Percentiles rank a stretch among this genome's conserved stretches.
These are phyloP conservation scores for Stylonectria norvegica DNA, from an alignment of 2,329 filamentous ascomycete genomes.

Conservation along the genomic window DNA sequence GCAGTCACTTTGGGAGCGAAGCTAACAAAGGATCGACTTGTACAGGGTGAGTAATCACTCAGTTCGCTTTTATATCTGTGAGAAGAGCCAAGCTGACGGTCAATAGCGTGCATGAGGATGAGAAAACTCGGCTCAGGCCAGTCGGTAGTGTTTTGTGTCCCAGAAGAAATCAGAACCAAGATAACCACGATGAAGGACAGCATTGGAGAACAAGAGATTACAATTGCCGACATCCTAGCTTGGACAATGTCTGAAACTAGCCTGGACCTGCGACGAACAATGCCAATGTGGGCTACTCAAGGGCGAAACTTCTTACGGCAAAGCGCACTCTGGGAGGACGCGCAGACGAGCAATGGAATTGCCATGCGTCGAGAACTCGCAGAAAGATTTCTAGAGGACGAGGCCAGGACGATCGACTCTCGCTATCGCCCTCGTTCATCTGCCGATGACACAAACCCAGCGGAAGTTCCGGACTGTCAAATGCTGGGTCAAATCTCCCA, in stretches of 20 bases:
- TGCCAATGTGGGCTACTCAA: slow-evolving; percentile 1
- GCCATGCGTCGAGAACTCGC: not conserved
- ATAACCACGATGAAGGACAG: slow-evolving; percentile 44
- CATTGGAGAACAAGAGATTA: not conserved
- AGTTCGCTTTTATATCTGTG: not conserved
- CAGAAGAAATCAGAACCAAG: slow-evolving; percentile 59
- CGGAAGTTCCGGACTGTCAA: not conserved
- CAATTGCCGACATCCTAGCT: not conserved
- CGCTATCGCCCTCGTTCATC: not conserved
- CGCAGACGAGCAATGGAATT: not conserved
- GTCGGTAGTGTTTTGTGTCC: slow-evolving; percentile 52
- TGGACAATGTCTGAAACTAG: slow-evolving; percentile 2
- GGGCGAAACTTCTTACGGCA: slow-evolving; percentile 1
- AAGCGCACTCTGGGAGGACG: not conserved
- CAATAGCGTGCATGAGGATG: slow-evolving; percentile 60
- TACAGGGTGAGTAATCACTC: slow-evolving; percentile 48
- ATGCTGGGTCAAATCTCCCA: not conserved
- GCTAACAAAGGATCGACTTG: slow-evolving; percentile 58
- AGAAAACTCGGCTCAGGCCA: slow-evolving; percentile 56
- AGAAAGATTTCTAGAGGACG: slow-evolving; percentile 1
- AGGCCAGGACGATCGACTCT: slow-evolving; percentile 1
- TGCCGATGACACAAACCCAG: not conserved
- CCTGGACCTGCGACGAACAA: slow-evolving; percentile 1
- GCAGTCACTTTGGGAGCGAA: slow-evolving; percentile 55
- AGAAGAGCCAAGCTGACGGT: too few relatives aligned